Evolutionary conservation across 2,329 filamentous ascomycete genomes (phyloP), one percentile per base, ranked within the genome.

Genomic region (Moelleriella libera): DNA sequence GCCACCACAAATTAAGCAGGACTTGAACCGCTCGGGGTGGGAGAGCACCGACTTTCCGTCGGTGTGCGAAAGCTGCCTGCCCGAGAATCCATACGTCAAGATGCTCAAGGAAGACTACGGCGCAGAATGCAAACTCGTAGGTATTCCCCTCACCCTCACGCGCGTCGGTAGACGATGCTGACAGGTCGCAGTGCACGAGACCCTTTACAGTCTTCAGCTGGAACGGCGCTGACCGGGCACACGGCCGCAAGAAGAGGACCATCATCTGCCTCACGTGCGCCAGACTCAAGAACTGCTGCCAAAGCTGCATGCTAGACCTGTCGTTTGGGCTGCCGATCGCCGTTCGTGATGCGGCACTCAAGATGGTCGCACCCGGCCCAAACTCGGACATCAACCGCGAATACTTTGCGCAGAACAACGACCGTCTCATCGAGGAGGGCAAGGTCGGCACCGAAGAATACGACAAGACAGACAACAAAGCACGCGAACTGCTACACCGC

Each of bases 91-190:
- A 2, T 98, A 94, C 60, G 92, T 98, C 42, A 92, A 97, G 67
- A 97, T 98, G 89, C 75, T 98, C 51, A 98, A 98, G 68, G 88
- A 97, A 62, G 90, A 98, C 64, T 82, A 94, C 59, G 92, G 88
- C 57, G 86, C 84, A 49, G 84, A 89, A 68, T 88, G 85, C 74
- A 85, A 85, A 70, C 71, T 85, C 54, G 67, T 69, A 59, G 6
- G 40, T 21, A 12, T 11, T 47, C 62, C 49, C 45, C 28, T 37
- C 11, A 7, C 7, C 32, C 11, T 11, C 32, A 37, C 7, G 11
- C 7, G 43, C 40, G 48, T 30, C 39, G 6, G 11, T 6, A 14
- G 29, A 6, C 37, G 39, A 14, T 41, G 30, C 51, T 53, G 39
- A 53, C 49, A 30, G 3, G 9, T 3, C 9, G 14, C 41, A 69